Conservation (phyloP, 495 filamentous ascomycete species). For the Pseudoneurospora amorphoporcata region DNA sequence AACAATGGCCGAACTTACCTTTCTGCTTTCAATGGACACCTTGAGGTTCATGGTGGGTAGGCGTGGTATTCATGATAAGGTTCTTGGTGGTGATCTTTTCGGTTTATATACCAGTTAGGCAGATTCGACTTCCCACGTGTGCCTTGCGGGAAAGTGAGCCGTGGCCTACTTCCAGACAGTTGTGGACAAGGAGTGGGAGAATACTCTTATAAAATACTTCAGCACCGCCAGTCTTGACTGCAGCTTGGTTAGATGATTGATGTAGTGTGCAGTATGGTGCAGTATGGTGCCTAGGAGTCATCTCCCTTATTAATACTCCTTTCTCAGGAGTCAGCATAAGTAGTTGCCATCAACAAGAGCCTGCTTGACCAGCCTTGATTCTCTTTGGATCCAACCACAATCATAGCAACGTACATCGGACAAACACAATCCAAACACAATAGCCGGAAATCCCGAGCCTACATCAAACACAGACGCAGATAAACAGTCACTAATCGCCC, state of each 20-base stretch:
- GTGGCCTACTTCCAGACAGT: not conserved
- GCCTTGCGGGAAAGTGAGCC: not conserved
- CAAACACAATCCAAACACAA: not conserved
- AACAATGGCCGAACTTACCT: not conserved
- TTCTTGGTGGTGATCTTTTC: not conserved
- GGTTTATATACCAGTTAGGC: not conserved
- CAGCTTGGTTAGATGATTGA: not conserved
- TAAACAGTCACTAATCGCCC: not conserved
- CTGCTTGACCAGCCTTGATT: not conserved
- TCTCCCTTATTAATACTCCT: too few species aligned
- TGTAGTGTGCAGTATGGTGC: not conserved
- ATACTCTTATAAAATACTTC: not conserved
- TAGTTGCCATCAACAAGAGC: not conserved
- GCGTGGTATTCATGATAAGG: not conserved
- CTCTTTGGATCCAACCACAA: not conserved
- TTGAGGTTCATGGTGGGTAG: not conserved
- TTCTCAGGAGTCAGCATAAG: not conserved
- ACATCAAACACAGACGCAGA: not conserved
- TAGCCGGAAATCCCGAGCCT: not conserved
- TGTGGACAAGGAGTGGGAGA: not conserved
- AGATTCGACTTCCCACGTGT: not conserved
- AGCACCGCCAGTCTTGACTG: not conserved
- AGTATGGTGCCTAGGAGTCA: not conserved
- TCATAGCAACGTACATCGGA: not conserved
- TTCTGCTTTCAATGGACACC: not conserved